Base-by-base conservation (phyloP, 1,284 basidiomycete species). In the Leccinum griseonigrum region DNA sequence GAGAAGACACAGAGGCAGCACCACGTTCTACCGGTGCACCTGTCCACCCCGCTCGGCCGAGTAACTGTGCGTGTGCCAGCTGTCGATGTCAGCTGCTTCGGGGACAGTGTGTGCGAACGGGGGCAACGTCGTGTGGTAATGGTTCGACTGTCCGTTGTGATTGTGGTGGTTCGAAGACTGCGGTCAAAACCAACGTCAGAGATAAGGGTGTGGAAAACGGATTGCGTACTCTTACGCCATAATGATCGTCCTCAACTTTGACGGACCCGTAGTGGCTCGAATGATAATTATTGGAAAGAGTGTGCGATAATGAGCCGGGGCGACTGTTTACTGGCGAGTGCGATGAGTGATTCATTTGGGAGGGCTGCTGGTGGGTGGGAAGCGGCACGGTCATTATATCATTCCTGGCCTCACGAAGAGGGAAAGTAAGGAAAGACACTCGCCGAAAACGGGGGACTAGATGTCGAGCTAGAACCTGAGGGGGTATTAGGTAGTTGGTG, bases 381-480 rank as follows among this genome's bases (percentile, higher is more conserved):
- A 71, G 72, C 43, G 43, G 43, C 68, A 71, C 69, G 63, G 69
- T 74, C 61, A 77, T 79, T 74, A 86, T 79, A 84, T 81, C 7
- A 81, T 76, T 77, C 75, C 71, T 64, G 60, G 65, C 68, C 66
- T 63, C 69, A 64, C 63, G 66, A 64, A 58, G 65, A 65, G 64
- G 62, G 68, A 62, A 60, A 58, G 50, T 28, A 76, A 75, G 74
- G 78, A 80, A 80, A 72, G 79, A 80, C 73, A 90, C 90, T 89
- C 84, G 84, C 89, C 86, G 90, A 91, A 80, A 90, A 91, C 36
- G 87, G 83, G 59, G 89, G 87, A 67, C 86, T 90, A 48, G 87
- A 89, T 14, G 85, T 86, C 32, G 86, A 81, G 70, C 89, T 90
- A 18, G 88, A 87, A n/a, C 82, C 85, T 2, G 86, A 85, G 5